Conservation (phyloP, 352 stramenopile genomes). For the Phytophthora rubi region DNA sequence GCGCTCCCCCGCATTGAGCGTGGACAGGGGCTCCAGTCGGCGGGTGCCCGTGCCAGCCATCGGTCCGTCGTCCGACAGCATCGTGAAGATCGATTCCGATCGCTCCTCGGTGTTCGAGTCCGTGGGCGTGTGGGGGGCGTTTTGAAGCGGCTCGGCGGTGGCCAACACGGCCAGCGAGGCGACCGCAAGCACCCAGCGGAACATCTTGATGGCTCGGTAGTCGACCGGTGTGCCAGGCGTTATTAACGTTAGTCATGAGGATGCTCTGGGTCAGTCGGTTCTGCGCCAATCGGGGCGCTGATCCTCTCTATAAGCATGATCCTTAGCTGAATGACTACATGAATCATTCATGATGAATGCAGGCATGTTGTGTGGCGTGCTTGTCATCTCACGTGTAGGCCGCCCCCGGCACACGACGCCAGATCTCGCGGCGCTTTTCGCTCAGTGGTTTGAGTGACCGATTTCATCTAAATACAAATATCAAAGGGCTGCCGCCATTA, state of each 20-base stretch:
- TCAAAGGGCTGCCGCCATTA: background rate
- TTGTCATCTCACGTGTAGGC: background rate
- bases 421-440: too few species aligned
- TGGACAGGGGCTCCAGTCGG: conserved; percentile 10
- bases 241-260: background rate
- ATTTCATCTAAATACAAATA: background rate
- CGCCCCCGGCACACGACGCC: too few species aligned
- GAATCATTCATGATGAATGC: too few species aligned
- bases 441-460: too few species aligned
- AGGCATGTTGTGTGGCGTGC: too few species aligned
- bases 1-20: conserved; percentile 20
- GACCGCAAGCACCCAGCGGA: conserved; percentile 11
- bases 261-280: background rate
- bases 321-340: too few species aligned
- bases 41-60: conserved; percentile 35
- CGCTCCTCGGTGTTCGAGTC: conserved; percentile 41
- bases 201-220: conserved; percentile 17
- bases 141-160: conserved; percentile 14
- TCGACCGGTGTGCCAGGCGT: conserved; percentile 3
- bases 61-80: conserved; percentile 34
- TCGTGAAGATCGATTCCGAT: conserved; percentile 41
- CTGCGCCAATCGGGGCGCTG: background rate
- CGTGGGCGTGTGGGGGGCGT: conserved; percentile 36
- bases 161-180: conserved; percentile 6
- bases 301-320: background rate